A percentile compares a stretch with the other conserved stretches of the same genome.
Evolutionary conservation across 768 basidiomycete species (phyloP).

Genomic region (Neoboletus magnificus): DNA sequence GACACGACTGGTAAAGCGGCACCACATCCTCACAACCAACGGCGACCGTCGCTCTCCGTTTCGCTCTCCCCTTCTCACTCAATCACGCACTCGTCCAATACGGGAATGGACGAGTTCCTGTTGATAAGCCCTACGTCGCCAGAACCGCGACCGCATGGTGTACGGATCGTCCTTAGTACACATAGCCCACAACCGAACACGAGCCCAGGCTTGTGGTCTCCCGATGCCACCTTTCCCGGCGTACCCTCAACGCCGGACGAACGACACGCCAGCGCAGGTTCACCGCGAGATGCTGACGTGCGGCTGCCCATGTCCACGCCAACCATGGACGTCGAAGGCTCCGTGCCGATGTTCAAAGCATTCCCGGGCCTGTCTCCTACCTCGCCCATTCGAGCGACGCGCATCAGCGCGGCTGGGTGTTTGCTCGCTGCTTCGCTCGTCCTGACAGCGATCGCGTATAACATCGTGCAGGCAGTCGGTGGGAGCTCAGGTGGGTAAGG

Average conservation of each 20-base stretch:
- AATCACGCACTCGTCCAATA: constrained; percentile 10
- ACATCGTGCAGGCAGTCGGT: constrained; percentile 5
- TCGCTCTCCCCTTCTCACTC: constrained; percentile 16
- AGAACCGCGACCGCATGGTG: neutral
- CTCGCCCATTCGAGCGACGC: constrained; percentile 9
- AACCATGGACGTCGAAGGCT: neutral
- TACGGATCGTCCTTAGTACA: constrained; percentile 1
- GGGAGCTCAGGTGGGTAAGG: neutral
- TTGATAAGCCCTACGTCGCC: constrained; percentile 10
- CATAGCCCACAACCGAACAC: constrained; percentile 5
- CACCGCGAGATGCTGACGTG: neutral
- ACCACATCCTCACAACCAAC: neutral
- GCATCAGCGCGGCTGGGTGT: constrained; percentile 6
- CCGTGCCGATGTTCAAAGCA: constrained; percentile 9
- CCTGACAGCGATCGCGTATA: constrained; percentile 17
- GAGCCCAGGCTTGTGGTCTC: neutral
- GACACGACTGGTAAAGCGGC: neutral
- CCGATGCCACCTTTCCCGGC: neutral
- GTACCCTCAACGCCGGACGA: neutral
- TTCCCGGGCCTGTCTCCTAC: constrained; percentile 9
- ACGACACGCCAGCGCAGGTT: neutral
- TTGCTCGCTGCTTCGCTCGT: constrained; percentile 8
- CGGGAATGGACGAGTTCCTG: constrained; percentile 24
- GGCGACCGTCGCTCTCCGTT: constrained; percentile 13
- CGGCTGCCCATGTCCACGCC: constrained; percentile 1